A percentile compares a stretch with the other conserved stretches of the same genome.
Evolutionary conservation across 371 early-diverging fungal genomes (phyloP).

Genomic region (Haplosporangium sp.): DNA sequence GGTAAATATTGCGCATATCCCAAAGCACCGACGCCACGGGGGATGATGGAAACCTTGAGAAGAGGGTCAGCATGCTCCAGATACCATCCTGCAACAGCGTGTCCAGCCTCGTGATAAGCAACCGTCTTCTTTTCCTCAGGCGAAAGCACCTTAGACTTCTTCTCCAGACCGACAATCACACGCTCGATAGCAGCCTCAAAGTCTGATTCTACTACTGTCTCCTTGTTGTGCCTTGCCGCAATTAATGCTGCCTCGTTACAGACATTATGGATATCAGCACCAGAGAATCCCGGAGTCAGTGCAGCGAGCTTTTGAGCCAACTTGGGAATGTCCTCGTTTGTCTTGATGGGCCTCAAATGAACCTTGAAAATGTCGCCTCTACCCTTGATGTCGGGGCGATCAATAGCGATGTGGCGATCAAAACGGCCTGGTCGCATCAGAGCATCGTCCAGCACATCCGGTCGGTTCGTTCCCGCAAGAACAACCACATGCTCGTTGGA

Average conservation of each 20-base stretch:
- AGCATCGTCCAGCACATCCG: constrained; percentile 93
- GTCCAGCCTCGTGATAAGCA: constrained; percentile 99
- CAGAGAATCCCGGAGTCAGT: constrained; percentile 97
- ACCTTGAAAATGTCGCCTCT: constrained; percentile 96
- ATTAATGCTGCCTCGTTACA: constrained; percentile 99
- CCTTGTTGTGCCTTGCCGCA: constrained; percentile 88
- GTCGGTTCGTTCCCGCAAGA: constrained; percentile 94
- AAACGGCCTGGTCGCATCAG: constrained; percentile 98
- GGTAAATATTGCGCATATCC: constrained; percentile 99
- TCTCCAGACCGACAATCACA: constrained; percentile 98
- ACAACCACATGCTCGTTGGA: constrained; percentile 94
- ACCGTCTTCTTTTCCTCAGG: constrained; percentile 99
- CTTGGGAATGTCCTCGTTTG: constrained; percentile 79
- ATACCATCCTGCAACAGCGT: constrained; percentile 99
- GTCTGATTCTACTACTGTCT: constrained; percentile 84
- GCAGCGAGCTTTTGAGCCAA: constrained; percentile 90
- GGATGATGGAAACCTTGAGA: constrained; percentile 98
- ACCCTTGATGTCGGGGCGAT: constrained; percentile 96
- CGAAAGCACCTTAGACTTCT: constrained; percentile 93
- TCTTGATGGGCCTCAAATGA: constrained; percentile 94
- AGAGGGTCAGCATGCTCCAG: constrained; percentile 95
- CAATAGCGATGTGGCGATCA: constrained; percentile 97
- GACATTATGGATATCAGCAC: constrained; percentile 98
- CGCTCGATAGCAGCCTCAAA: constrained; percentile 99
- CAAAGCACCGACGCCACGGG: constrained; percentile 94